Base-by-base conservation (phyloP, 257 asterid genomes). In the Gentiana straminea region DNA sequence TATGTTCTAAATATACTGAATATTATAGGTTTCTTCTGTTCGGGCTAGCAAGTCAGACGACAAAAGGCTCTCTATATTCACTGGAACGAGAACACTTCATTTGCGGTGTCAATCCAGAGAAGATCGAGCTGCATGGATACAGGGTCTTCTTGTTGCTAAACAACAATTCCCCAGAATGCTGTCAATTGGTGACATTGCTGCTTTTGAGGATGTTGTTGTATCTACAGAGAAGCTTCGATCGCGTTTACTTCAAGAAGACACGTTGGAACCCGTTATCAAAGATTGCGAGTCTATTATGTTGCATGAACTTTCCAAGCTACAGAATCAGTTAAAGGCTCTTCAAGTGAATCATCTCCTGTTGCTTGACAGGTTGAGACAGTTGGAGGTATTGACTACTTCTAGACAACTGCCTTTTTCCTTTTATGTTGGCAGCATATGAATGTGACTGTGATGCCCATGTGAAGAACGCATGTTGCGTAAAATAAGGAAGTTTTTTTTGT, bases 1-100 rank as follows among this genome's bases (percentile, higher is more conserved):
- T 4, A 8, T 52, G 1, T 33, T 33, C 35, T 33, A 33, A 36
- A 62, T 44, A 13, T 46, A 47, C 54, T 32, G 37, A 46, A 13
- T 66, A 52, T 59, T 53, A 64, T 93, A 85, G 99, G 99, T 88
- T 63, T 88, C 99, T 51, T 88, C 99, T 33, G 88, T 88, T 75
- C 89, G 94, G 57, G 94, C 95, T 52, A 88, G 98, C 83, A 92
- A 87, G 77, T 88, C 97, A 36, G 97, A 92, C 65, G 98, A 88
- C 72, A 92, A 80, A 72, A 88, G 99, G 71, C 97, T 92, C 61
- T 88, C 90, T 61, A 80, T 92, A 77, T 92, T 77, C 84, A 88
- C 94, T 12, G 99, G 99, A 66, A 92, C 97, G 33, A 88, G 84
- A 77, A 92, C 95, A 35, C 94, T 92, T 59, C 99, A 92, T 71